Percentiles rank a stretch among this genome's conserved stretches.
Conservation (phyloP, 1,284 basidiomycete genomes). For the Trichosporon sp. region DNA sequence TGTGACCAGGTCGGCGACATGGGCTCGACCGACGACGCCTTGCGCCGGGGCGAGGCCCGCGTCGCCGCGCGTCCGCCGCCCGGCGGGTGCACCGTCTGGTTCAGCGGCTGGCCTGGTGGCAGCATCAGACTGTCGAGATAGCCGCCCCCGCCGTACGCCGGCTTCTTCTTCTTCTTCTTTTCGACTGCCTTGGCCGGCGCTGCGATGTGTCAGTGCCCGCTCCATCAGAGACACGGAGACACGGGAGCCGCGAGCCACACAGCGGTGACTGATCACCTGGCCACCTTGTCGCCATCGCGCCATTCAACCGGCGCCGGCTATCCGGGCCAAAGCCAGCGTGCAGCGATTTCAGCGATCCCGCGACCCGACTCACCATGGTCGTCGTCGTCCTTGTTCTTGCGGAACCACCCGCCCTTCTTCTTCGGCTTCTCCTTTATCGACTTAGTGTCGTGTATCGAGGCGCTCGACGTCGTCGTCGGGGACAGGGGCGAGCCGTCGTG, state of each 20-base stretch:
- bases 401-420: slow-evolving; percentile 1
- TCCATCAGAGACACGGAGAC: background rate
- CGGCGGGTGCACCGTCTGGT: background rate
- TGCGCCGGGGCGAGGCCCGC: background rate
- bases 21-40: background rate
- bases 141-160: background rate
- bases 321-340: too few species aligned
- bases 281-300: background rate
- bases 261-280: background rate
- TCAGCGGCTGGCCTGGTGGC: background rate
- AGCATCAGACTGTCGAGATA: slow-evolving; percentile 4
- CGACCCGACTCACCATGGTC: background rate
- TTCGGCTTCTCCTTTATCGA: background rate
- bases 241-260: background rate
- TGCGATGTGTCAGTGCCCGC: background rate
- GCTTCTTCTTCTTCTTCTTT: background rate
- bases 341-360: too few species aligned
- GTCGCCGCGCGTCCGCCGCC: background rate
- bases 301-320: background rate
- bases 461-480: background rate
- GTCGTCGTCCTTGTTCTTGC: background rate
- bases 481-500: background rate
- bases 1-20: background rate
- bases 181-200: background rate
- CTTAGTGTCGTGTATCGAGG: background rate